Percentiles rank a stretch among this genome's conserved stretches.
These are phyloP conservation scores for Psidium guajava DNA, from an alignment of 345 rosid genomes.

Conservation along the genomic window DNA sequence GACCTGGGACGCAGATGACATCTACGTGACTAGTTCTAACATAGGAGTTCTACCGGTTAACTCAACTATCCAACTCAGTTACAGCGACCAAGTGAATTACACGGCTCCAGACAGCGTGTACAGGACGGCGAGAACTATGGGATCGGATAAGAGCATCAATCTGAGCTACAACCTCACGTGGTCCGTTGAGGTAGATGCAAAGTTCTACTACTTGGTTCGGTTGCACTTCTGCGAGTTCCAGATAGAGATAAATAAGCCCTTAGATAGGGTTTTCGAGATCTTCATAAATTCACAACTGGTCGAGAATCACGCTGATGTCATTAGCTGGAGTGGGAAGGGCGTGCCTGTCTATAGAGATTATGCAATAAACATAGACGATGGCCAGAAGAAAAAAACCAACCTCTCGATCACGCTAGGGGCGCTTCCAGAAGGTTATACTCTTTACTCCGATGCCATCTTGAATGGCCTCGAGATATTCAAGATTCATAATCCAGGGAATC, in stretches of 20 bases:
- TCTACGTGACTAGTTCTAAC: background rate
- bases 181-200: slow-evolving; percentile 15
- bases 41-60: background rate
- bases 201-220: slow-evolving; percentile 20
- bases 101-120: slow-evolving; percentile 18
- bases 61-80: background rate
- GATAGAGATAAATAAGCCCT: background rate
- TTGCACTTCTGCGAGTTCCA: slow-evolving; percentile 14
- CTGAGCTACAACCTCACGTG: slow-evolving; percentile 16
- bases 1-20: too few relatives aligned
- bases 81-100: background rate
- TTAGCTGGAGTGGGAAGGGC: background rate
- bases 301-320: background rate
- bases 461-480: slow-evolving; percentile 33
- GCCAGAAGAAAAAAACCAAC: background rate
- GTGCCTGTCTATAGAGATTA: slow-evolving; percentile 21
- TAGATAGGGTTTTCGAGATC: slow-evolving; percentile 10
- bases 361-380: background rate
- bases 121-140: slow-evolving; percentile 11
- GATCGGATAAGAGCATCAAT: background rate
- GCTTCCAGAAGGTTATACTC: background rate
- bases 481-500: background rate
- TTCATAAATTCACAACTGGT: slow-evolving; percentile 13
- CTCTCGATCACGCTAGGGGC: slow-evolving; percentile 14
- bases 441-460: slow-evolving; percentile 12